Percentiles rank a stretch among this genome's conserved stretches.
phyloP scores from a whole-genome alignment of 169 alveolate genomes.

The Plasmodium fragile region DNA sequence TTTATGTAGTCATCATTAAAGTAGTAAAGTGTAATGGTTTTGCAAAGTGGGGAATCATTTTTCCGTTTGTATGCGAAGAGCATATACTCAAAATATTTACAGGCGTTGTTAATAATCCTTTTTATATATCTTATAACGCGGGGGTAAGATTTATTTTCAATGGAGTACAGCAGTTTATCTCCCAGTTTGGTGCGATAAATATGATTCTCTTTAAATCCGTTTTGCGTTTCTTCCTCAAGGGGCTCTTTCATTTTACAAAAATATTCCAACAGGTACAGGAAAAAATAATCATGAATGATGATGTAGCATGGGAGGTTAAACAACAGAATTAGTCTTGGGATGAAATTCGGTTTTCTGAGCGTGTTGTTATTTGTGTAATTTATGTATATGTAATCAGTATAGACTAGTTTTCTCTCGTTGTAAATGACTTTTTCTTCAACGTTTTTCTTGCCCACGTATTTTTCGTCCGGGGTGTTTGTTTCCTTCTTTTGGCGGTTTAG shows the following conservation, averaged over 20 bases:
- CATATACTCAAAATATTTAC: slow-evolving; percentile 40
- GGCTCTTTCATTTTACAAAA: slow-evolving; percentile 12
- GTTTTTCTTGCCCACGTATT: slow-evolving; percentile 13
- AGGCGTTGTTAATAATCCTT: slow-evolving; percentile 33
- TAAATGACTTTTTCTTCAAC: slow-evolving; percentile 26
- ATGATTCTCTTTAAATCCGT: not conserved
- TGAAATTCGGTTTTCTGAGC: slow-evolving; percentile 38
- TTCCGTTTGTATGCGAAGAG: slow-evolving; percentile 21
- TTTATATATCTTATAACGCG: slow-evolving; percentile 53
- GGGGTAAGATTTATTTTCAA: slow-evolving; percentile 36
- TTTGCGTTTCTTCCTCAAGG: not conserved
- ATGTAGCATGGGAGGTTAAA: slow-evolving; percentile 50
- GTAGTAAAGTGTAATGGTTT: slow-evolving; percentile 24
- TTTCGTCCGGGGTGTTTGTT: not conserved
- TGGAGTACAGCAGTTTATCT: slow-evolving; percentile 24
- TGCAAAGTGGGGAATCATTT: not conserved
- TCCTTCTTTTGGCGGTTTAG: slow-evolving; percentile 4
- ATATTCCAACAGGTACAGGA: slow-evolving; percentile 37
- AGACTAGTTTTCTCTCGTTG: slow-evolving; percentile 1
- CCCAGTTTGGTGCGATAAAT: slow-evolving; percentile 26
- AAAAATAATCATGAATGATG: slow-evolving; percentile 66
- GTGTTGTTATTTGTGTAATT: slow-evolving; percentile 61
- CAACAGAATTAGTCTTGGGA: slow-evolving; percentile 44
- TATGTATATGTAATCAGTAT: slow-evolving; percentile 48
- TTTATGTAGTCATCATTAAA: slow-evolving; percentile 36